Conservation (phyloP, 179 eudicot species). For the Sideroxylon spinosum region DNA sequence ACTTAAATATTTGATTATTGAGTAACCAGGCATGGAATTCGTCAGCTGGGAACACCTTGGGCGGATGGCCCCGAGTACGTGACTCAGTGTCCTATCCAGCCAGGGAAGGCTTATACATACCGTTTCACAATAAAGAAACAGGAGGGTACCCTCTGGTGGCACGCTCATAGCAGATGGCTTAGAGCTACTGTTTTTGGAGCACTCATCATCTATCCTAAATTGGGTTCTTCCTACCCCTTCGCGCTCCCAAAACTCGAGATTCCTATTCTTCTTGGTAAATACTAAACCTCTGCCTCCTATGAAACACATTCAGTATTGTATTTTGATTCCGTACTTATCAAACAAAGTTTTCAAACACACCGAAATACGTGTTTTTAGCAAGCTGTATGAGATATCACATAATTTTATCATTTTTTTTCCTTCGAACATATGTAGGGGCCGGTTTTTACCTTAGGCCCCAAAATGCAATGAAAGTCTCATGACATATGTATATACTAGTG, state of each 20-base stretch:
- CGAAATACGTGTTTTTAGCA: background rate
- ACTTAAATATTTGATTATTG: background rate
- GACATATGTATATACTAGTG: too few relatives aligned
- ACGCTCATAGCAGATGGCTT: constrained; percentile 88
- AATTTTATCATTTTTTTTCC: too few relatives aligned
- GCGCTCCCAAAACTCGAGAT: constrained; percentile 57
- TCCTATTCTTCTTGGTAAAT: constrained; percentile 67
- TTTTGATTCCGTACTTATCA: too few relatives aligned
- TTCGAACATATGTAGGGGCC: too few relatives aligned
- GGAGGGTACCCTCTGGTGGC: constrained; percentile 99
- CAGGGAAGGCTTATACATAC: constrained; percentile 77
- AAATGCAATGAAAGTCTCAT: too few relatives aligned
- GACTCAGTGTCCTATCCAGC: constrained; percentile 82
- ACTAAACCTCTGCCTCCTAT: background rate
- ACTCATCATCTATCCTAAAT: constrained; percentile 56
- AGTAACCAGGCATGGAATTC: constrained; percentile 68
- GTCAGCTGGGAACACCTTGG: constrained; percentile 83
- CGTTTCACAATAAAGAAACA: constrained; percentile 59
- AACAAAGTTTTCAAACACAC: too few relatives aligned
- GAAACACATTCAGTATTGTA: too few relatives aligned
- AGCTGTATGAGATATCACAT: background rate
- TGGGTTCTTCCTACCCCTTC: constrained; percentile 57
- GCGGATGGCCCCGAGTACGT: constrained; percentile 88
- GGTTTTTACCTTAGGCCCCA: too few relatives aligned
- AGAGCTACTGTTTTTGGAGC: constrained; percentile 91